Evolutionary conservation across 352 stramenopile genomes (phyloP), one percentile per base, ranked within the genome.

Genomic region (Phytophthora brassicae): DNA sequence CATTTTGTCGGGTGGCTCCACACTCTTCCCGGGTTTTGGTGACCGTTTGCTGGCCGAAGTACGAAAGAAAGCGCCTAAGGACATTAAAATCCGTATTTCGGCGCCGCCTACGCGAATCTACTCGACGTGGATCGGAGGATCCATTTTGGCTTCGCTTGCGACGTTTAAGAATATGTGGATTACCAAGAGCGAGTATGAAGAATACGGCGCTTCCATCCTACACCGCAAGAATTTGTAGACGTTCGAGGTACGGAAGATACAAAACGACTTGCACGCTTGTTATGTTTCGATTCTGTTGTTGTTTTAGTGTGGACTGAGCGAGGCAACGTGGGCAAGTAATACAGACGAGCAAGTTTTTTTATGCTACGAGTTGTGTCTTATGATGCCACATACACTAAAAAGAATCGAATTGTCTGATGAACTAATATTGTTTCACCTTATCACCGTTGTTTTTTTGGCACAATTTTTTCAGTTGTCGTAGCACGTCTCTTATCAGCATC

Each of bases 151-250:
- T 24, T 98, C 92, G 56, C 84, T 99, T 22, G 96, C 94, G 45
- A 99, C 92, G 20, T 99, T 99, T 82, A 96, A 98, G 77, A 97
- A 99, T 63, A 99, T 99, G 96, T 99, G 96, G 96, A 98, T 99
- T 72, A 98, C 94, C 44, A 99, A 98, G 78, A 88, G 82, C 47
- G 97, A 99, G 78, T 99, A 99, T 72, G 97, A 99, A 46, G 97
- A 99, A 79, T 96, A 96, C 70, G 97, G 97, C 20, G 76, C 94
- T 52, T 90, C 86, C n/a, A 98, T 99, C 74, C 80, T 99, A 20
- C 95, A 99, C 84, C 89, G 96, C 59, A 99, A 98, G 70, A 98
- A 93, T 48, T 78, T 96, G 54, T 96, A 90, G 44, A 39, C 43
- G 45, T 56, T 42, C 20, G 13, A 48, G 38, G 24, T 33, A 52